Base-by-base conservation (phyloP, 225 moss, liverwort and hornwort species). In the Sphagnum tenellum region DNA sequence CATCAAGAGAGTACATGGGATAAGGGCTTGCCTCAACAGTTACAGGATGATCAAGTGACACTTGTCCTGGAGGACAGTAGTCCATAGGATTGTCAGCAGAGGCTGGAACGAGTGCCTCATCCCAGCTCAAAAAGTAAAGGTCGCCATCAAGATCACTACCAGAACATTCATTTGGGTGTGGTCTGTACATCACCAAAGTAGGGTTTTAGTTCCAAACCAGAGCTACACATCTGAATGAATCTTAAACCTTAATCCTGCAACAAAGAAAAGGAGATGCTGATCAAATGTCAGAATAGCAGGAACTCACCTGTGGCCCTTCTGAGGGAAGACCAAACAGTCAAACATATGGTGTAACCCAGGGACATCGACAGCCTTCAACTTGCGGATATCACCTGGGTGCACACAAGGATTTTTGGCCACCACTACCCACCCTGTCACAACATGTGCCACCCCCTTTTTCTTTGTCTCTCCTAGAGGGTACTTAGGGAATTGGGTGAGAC, bases 61-160 rank as follows among this genome's bases (percentile, higher is more conserved):
- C 71, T 55, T 75, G 12, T 62, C 82, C 74, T 46, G 87, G 74
- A 8, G 98, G 70, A 58, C 78, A 68, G 64, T 98, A 98, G 62
- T 93, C 93, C 98, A 98, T 93, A 7, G 98, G 82, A 8, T 76
- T 70, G 56, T 89, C 93, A 49, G 71, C 77, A 8, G 62, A 73
- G 46, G 74, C 72, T 50, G 98, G 93, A 53, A 98, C 73, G 12
- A 98, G 78, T 11, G 83, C 74, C 52, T 76, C 66, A 59, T 98
- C 86, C 98, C 98, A 98, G 65, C 83, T 89, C 74, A 93, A 93
- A 57, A 81, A 65, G 69, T 90, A 98, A 4, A 79, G 60, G 65
- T 98, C 98, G 64, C 98, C 98, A 72, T 98, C 98, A 73, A 98
- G 72, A 78, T 98, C 98, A 69, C 98, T 93, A 55, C 98, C 93